Evolutionary conservation across 2,329 filamentous ascomycete species (phyloP), one percentile per base, ranked within the genome.

Genomic region (Colletotrichum tropicicola): DNA sequence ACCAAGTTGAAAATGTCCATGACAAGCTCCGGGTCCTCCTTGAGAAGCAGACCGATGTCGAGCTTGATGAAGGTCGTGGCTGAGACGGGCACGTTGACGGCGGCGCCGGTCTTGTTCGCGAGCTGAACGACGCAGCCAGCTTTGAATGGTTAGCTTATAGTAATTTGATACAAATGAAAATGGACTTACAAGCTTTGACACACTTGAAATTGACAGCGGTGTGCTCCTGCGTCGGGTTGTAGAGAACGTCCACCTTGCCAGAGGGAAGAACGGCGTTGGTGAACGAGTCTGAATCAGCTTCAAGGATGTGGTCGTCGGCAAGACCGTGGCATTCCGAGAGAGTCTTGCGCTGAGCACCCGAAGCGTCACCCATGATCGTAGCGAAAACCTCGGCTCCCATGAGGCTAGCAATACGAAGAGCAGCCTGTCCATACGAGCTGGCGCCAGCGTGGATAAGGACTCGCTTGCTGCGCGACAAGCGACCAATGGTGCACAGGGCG

Each of bases 381-480:
- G 74, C 76, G 58, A 82, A 83, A 2, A 87, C 69, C 3, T 78
- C 73, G 8, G 77, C 78, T 1, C 77, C 81, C 6, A 74, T 66
- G 2, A 72, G 59, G 45, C 69, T 72, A 23, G 80, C 80, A 3
- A 85, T 66, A 10, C 77, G 74, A 3, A 86, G 68, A 3, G 81
- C 82, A 9, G 79, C 79, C 37, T 82, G 75, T 1, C 84, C 83
- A 19, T 80, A 73, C 0, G 76, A 74, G 49, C 82, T 80, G 4
- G 80, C 77, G 3, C 78, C 83, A 9, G 76, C 75, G 54, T 83
- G 80, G 17, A 86, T 73, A 4, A 86, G 73, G 5, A 85, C 74
- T 3, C 68, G 75, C 12, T 76, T 70, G 0, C 70, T 72, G 0
- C 60, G 55, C 3, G 66, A 57, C 6, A 81, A 70, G 0, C 65